Percentiles rank a stretch among this genome's conserved stretches.
phyloP scores from a whole-genome alignment of 2,329 filamentous ascomycete genomes.

The Colletotrichum theobromicola region DNA sequence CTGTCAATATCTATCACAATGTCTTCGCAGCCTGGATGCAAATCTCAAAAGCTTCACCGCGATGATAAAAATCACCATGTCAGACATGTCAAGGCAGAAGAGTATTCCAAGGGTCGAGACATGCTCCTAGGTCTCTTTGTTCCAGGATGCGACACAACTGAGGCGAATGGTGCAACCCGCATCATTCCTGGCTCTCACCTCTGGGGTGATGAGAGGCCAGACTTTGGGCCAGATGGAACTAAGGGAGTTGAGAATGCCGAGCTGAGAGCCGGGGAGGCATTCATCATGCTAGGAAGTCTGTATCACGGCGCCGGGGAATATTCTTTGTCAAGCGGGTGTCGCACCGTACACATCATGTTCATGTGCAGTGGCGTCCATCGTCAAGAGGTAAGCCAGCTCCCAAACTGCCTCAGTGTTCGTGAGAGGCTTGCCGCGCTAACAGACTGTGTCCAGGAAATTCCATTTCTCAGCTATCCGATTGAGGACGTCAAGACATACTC shows the following conservation, averaged over 20 bases:
- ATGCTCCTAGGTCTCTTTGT: slow-evolving; percentile 39
- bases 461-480: slow-evolving; percentile 32
- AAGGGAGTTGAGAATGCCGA: slow-evolving; percentile 29
- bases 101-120: slow-evolving; percentile 34
- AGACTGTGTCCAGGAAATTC: not conserved
- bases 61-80: slow-evolving; percentile 45
- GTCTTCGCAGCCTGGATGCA: slow-evolving; percentile 35
- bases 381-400: slow-evolving; percentile 28
- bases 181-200: slow-evolving; percentile 41
- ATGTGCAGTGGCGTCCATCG: slow-evolving; percentile 41
- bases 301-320: slow-evolving; percentile 41
- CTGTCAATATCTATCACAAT: slow-evolving; percentile 42
- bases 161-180: slow-evolving; percentile 40
- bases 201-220: slow-evolving; percentile 40
- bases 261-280: slow-evolving; percentile 38
- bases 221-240: slow-evolving; percentile 35
- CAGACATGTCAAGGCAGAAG: slow-evolving; percentile 27
- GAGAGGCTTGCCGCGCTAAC: not conserved
- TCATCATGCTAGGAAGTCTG: slow-evolving; percentile 41
- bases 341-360: slow-evolving; percentile 44
- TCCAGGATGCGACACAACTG: slow-evolving; percentile 36
- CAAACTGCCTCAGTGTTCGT: not conserved
- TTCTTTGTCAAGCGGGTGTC: slow-evolving; percentile 29
- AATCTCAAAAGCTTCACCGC: slow-evolving; percentile 37
- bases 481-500: slow-evolving; percentile 43